Evolutionary conservation across 768 basidiomycete genomes (phyloP).

Genomic region (Mycena galopus): DNA sequence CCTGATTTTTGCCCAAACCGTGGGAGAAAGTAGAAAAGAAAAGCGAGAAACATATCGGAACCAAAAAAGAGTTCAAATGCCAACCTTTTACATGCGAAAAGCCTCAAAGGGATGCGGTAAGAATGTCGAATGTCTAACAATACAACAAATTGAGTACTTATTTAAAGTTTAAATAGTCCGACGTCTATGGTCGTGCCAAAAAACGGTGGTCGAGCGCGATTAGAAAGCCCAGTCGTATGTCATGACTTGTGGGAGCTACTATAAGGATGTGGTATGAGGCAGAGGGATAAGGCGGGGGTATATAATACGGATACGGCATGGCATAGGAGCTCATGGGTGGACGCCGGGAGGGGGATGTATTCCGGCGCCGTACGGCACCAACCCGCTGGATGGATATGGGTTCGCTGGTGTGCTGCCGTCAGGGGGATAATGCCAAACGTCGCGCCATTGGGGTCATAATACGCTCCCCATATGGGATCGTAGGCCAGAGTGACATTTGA

Average conservation of each 20-base stretch:
- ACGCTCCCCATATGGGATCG: constrained; percentile 22
- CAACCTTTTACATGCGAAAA: neutral
- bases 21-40: too few species aligned
- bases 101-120: neutral
- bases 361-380: constrained; percentile 11
- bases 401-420: constrained; percentile 1
- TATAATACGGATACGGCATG: constrained; percentile 27
- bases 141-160: constrained; percentile 22
- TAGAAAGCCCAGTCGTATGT: neutral
- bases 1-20: too few species aligned
- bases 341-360: neutral
- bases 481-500: constrained; percentile 23
- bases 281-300: constrained; percentile 28
- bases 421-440: constrained; percentile 6
- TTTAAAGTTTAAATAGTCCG: constrained; percentile 23
- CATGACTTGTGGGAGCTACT: constrained; percentile 22
- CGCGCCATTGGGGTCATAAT: constrained; percentile 16
- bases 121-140: neutral
- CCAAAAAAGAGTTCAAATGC: too few species aligned
- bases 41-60: too few species aligned
- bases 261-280: constrained; percentile 25
- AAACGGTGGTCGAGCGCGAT: neutral
- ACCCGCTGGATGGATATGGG: constrained; percentile 13
- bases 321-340: constrained; percentile 8
- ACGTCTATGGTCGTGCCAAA: constrained; percentile 20